Conservation (phyloP, 1,284 basidiomycete genomes). For the Afroboletus lepidellus region DNA sequence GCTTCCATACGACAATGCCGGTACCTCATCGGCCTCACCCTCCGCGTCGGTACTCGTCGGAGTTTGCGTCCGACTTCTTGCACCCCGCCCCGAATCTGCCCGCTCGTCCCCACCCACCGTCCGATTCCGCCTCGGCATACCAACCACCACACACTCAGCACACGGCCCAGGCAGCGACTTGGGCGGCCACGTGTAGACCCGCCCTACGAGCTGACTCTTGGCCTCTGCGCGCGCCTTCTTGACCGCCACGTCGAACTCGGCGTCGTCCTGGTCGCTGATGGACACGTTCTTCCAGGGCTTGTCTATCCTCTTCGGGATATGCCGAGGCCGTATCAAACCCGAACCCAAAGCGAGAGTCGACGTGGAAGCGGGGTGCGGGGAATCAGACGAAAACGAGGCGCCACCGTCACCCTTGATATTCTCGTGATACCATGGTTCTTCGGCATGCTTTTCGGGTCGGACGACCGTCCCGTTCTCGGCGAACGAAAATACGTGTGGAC, state of each 20-base stretch:
- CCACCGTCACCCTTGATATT: too few species aligned
- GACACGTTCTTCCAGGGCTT: constrained; percentile 33
- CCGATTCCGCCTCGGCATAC: background rate
- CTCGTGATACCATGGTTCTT: background rate
- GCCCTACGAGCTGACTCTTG: background rate
- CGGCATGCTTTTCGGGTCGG: background rate
- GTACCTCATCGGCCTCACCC: constrained; percentile 6
- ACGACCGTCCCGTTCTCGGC: constrained; percentile 14
- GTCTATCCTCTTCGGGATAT: too few species aligned
- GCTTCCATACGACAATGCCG: constrained; percentile 11
- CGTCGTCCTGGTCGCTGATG: constrained; percentile 29
- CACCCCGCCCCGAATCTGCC: background rate
- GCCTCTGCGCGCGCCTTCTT: background rate
- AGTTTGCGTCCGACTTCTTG: background rate
- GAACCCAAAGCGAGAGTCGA: too few species aligned
- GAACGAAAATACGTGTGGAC: constrained; percentile 22
- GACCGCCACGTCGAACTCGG: constrained; percentile 12
- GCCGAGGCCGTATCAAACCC: too few species aligned
- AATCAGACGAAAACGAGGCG: background rate
- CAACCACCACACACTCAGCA: constrained; percentile 1
- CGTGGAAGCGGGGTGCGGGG: too few species aligned
- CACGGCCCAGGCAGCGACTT: constrained; percentile 3
- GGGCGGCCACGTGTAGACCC: constrained; percentile 29
- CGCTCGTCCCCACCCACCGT: background rate
- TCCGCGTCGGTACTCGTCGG: background rate